phyloP scores from a whole-genome alignment of 495 filamentous ascomycete genomes.

The Filosporella fistucella region DNA sequence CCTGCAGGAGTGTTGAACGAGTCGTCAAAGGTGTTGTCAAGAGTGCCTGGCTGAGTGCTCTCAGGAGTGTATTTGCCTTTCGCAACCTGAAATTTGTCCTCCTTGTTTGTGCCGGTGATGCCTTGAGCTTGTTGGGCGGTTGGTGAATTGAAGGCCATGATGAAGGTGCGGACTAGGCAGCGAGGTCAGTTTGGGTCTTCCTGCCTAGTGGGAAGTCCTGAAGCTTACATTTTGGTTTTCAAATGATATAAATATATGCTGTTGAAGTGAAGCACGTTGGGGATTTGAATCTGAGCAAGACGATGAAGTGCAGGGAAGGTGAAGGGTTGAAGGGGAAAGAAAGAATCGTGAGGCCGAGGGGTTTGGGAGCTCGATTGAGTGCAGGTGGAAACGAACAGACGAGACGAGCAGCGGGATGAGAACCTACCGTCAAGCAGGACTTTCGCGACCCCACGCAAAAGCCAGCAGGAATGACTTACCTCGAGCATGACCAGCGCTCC shows the following conservation, averaged over 20 bases:
- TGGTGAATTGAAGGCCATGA: constrained; percentile 1
- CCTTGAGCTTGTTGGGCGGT: background rate
- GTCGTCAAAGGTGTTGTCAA: background rate
- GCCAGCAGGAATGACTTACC: too few species aligned
- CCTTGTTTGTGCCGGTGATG: background rate
- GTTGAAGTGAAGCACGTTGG: too few species aligned
- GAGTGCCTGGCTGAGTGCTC: background rate
- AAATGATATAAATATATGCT: too few species aligned
- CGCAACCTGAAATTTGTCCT: background rate
- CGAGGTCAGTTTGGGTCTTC: background rate
- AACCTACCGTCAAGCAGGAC: too few species aligned
- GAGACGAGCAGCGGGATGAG: too few species aligned
- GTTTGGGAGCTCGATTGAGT: too few species aligned
- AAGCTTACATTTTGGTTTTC: constrained; percentile 8
- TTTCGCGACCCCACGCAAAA: too few species aligned
- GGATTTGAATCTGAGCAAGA: too few species aligned
- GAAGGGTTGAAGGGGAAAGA: constrained; percentile 1
- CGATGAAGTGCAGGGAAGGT: too few species aligned
- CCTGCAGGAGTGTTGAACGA: background rate
- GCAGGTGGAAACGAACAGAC: too few species aligned
- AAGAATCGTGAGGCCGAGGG: background rate
- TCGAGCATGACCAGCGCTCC: too few species aligned
- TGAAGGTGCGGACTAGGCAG: constrained; percentile 9
- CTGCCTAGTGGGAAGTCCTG: background rate
- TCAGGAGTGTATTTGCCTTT: background rate